Percentiles rank a stretch among this genome's conserved stretches.
phyloP scores from a whole-genome alignment of 345 rosid species.

The Salix arbutifolia region DNA sequence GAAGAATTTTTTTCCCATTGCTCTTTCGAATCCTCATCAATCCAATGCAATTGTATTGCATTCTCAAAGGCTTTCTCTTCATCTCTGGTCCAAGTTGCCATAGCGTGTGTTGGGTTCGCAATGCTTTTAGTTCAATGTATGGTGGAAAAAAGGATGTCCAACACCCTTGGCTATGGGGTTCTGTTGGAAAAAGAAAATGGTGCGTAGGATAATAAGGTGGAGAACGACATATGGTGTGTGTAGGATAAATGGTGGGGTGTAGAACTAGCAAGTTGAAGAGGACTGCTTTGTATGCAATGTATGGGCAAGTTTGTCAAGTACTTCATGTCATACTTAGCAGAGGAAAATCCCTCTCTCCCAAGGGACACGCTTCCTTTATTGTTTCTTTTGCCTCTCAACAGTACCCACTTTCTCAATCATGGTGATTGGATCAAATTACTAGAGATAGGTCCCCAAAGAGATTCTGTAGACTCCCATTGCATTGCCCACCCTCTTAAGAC shows the following conservation, averaged over 20 bases:
- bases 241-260: too few relatives aligned
- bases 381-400: background rate
- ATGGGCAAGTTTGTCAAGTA: slow-evolving; percentile 25
- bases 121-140: background rate
- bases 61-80: slow-evolving; percentile 81
- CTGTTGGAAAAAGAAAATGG: slow-evolving; percentile 7
- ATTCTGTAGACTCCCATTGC: background rate
- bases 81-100: slow-evolving; percentile 80
- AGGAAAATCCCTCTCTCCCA: background rate
- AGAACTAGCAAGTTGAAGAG: slow-evolving; percentile 34
- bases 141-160: slow-evolving; percentile 1
- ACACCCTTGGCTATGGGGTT: slow-evolving; percentile 5
- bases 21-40: slow-evolving; percentile 38
- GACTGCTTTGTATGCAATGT: slow-evolving; percentile 30
- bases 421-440: background rate
- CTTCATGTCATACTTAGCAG: too few relatives aligned
- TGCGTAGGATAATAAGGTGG: slow-evolving; percentile 40
- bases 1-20: slow-evolving; percentile 65
- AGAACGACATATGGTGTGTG: slow-evolving; percentile 1
- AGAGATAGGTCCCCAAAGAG: background rate
- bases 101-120: slow-evolving; percentile 6
- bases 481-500: background rate
- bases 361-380: too few relatives aligned
- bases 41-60: slow-evolving; percentile 68
- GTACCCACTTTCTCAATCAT: background rate